phyloP scores from a whole-genome alignment of 176 grass and related monocot genomes.

The Carex scoparia region DNA sequence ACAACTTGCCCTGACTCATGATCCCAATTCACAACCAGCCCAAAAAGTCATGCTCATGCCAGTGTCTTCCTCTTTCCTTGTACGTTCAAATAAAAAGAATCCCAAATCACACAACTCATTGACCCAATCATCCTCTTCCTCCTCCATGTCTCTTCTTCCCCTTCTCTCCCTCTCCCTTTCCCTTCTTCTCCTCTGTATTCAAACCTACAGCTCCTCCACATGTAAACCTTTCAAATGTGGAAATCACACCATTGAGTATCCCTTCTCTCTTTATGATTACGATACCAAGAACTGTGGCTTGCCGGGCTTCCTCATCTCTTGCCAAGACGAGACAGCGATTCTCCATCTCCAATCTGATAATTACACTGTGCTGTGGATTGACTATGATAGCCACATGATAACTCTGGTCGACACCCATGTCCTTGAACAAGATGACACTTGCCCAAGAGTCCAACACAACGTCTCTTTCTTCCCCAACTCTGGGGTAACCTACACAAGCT shows the following conservation, averaged over 20 bases:
- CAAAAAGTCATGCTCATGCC: background rate
- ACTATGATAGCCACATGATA: background rate
- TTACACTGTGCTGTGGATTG: background rate
- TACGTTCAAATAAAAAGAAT: background rate
- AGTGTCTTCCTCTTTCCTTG: background rate
- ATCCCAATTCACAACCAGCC: background rate
- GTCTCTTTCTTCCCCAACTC: background rate
- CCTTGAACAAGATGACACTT: background rate
- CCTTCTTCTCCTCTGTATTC: background rate
- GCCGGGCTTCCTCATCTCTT: constrained; percentile 18
- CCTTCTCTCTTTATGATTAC: constrained; percentile 35
- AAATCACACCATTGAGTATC: constrained; percentile 21
- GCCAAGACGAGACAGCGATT: background rate
- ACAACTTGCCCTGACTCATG: no score
- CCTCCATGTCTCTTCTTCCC: background rate
- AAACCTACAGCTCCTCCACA: background rate
- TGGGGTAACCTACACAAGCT: background rate
- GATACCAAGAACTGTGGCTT: background rate
- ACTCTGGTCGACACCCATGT: constrained; percentile 1
- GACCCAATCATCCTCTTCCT: background rate
- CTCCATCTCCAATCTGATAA: background rate
- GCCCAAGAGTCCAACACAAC: background rate
- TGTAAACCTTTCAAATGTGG: constrained; percentile 25
- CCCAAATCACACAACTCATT: constrained; percentile 1
- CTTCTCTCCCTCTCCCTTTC: background rate